Evolutionary conservation across 306 rosid genomes (phyloP), one percentile per base, ranked within the genome.

Genomic region (Corylus americana): DNA sequence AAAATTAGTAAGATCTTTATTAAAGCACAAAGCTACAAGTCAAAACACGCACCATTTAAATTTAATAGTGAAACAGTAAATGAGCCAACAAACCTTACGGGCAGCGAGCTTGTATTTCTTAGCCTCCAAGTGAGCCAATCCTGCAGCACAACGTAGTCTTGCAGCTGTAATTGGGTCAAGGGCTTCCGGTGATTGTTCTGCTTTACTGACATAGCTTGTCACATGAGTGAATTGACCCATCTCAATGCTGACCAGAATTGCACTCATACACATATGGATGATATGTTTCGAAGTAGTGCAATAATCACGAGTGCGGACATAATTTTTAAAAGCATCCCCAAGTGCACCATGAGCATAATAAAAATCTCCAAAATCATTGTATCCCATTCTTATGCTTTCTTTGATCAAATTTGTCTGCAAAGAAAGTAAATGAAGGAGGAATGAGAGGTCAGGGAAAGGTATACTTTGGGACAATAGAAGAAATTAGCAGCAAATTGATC

Each of bases 381-480:
- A 96, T 57, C 99, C 99, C 99, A 96, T 96, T 86, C 99, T 83
- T 82, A 96, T 93, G 86, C 98, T 96, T 91, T 96, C 99, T 83
- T 93, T 96, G 73, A 96, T 96, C 87, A 96, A 90, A 87, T 96
- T 96, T 67, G 99, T 96, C 99, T 96, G 93, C 83, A 78, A 12
- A 86, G 16, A 71, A 54, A 13, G 63, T 63, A 87, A 74, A 27
- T 55, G 8, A 72, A 82, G 73, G 22, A 73, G 77, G 64, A 80
- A 29, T 51, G 77, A 77, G 44, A 81, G 31, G 77, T 35, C 48
- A 71, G 39, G 39, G 70, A 58, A 77, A 18, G 35, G 59, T 63
- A 70, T 5, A 64, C 42, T 53, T 48, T 27, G 13, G 51, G 14
- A 59, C 59, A 75, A 75, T 16, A 83, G 48, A 67, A 8, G 29